Percentiles rank a stretch among this genome's conserved stretches.
Evolutionary conservation across 768 basidiomycete genomes (phyloP).

Genomic region (Tubosaeta brunneosetosa): DNA sequence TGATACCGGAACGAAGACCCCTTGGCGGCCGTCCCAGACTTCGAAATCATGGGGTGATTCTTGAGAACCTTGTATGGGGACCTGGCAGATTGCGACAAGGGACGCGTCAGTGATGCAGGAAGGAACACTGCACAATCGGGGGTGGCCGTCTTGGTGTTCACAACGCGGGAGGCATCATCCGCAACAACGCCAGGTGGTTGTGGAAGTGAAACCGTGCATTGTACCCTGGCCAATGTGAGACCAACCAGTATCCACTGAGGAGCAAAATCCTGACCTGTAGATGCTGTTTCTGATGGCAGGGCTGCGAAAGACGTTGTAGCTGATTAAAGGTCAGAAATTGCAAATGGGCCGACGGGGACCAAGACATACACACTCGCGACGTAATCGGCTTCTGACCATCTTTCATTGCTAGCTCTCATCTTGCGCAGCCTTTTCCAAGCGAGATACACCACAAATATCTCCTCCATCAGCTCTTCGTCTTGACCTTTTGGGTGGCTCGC

Average conservation of each 20-base stretch:
- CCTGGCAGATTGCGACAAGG: slow-evolving; percentile 39
- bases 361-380: slow-evolving; percentile 48
- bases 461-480: slow-evolving; percentile 30
- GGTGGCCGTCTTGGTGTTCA: slow-evolving; percentile 43
- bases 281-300: slow-evolving; percentile 40
- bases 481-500: slow-evolving; percentile 19
- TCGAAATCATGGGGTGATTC: slow-evolving; percentile 33
- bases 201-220: slow-evolving; percentile 45
- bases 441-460: slow-evolving; percentile 37
- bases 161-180: slow-evolving; percentile 32
- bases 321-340: slow-evolving; percentile 12
- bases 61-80: slow-evolving; percentile 49
- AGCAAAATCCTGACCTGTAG: slow-evolving; percentile 34
- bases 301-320: slow-evolving; percentile 48
- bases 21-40: slow-evolving; percentile 35
- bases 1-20: slow-evolving; percentile 50
- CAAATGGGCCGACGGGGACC: background rate
- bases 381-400: slow-evolving; percentile 52
- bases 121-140: slow-evolving; percentile 51
- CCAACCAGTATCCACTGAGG: background rate
- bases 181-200: slow-evolving; percentile 34
- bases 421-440: slow-evolving; percentile 42
- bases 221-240: slow-evolving; percentile 33
- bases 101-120: slow-evolving; percentile 33
- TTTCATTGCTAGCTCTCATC: slow-evolving; percentile 44